A percentile compares a stretch with the other conserved stretches of the same genome.
phyloP scores from a whole-genome alignment of 2,329 filamentous ascomycete species.

The Basipetospora chlamydospora region DNA sequence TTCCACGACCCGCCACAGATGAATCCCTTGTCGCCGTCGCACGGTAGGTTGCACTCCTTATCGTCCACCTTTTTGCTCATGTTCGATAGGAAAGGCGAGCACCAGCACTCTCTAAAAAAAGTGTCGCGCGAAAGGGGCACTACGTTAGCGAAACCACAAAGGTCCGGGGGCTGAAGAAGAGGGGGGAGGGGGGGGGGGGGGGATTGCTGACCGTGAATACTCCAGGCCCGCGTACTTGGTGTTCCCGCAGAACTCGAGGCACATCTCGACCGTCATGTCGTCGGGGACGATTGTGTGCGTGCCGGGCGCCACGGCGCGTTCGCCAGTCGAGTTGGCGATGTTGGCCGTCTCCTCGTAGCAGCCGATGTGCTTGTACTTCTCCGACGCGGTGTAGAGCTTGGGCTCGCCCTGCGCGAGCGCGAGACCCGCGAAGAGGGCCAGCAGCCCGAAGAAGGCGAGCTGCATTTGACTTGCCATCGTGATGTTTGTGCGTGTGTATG shows the following conservation, averaged over 20 bases:
- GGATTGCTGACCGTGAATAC: conserved; percentile 26
- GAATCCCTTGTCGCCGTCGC: conserved; percentile 34
- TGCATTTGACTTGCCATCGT: no score
- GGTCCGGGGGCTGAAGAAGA: background rate
- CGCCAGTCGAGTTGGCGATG: conserved; percentile 22
- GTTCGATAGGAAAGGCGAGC: conserved; percentile 31
- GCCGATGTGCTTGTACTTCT: conserved; percentile 34
- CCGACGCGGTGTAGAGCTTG: conserved; percentile 20
- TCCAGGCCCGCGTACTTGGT: conserved; percentile 40
- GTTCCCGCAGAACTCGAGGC: conserved; percentile 34
- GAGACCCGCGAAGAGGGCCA: background rate
- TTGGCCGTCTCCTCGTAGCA: conserved; percentile 45
- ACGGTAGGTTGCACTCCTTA: conserved; percentile 32
- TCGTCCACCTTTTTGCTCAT: conserved; percentile 32
- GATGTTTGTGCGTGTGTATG: no score
- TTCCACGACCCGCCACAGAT: conserved; percentile 39
- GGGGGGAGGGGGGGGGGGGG: background rate
- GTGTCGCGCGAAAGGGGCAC: no score
- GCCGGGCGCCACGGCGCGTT: conserved; percentile 33
- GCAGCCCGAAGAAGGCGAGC: no score
- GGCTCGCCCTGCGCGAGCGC: conserved; percentile 5
- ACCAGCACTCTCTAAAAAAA: conserved; percentile 41
- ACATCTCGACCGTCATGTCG: conserved; percentile 36
- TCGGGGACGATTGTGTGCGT: conserved; percentile 23
- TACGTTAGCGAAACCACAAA: background rate